These are phyloP conservation scores for Ustilago hordei DNA, from an alignment of 1,284 basidiomycete genomes.

Conservation along the genomic window DNA sequence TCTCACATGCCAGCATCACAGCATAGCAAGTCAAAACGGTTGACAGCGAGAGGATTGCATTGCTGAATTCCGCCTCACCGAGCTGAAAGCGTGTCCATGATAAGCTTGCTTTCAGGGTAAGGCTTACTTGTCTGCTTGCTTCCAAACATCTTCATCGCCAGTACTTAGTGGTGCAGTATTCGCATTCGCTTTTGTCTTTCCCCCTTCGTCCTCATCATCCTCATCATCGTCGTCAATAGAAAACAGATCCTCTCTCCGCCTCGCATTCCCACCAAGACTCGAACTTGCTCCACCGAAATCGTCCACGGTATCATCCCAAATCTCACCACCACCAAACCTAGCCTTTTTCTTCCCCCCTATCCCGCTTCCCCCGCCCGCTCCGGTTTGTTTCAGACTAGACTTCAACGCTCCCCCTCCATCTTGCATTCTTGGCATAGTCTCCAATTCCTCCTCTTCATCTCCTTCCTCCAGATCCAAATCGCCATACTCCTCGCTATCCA, in stretches of 20 bases:
- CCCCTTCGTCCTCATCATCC: constrained; percentile 30
- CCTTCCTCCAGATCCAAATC: constrained; percentile 39
- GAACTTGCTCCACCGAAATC: neutral
- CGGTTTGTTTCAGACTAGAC: constrained; percentile 21
- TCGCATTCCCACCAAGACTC: neutral
- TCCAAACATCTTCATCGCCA: constrained; percentile 22
- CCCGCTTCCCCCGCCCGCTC: neutral
- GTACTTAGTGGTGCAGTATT: neutral
- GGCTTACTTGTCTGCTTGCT: constrained; percentile 1
- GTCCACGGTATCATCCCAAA: constrained; percentile 42
- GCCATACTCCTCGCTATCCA: constrained; percentile 55
- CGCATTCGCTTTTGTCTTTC: neutral
- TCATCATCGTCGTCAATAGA: constrained; percentile 58
- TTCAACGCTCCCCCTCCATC: neutral
- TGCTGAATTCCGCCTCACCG: neutral
- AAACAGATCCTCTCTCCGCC: constrained; percentile 35
- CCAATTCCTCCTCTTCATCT: constrained; percentile 2
- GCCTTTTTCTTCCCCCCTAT: constrained; percentile 30
- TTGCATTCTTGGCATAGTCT: neutral
- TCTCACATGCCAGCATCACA: too few relatives aligned
- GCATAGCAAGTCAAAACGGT: too few relatives aligned
- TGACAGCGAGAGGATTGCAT: too few relatives aligned
- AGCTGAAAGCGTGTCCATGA: neutral
- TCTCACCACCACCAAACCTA: constrained; percentile 21
- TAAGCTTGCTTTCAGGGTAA: too few relatives aligned